Conservation (phyloP, 2,329 filamentous ascomycete genomes). For the Alternaria ethzedia region DNA sequence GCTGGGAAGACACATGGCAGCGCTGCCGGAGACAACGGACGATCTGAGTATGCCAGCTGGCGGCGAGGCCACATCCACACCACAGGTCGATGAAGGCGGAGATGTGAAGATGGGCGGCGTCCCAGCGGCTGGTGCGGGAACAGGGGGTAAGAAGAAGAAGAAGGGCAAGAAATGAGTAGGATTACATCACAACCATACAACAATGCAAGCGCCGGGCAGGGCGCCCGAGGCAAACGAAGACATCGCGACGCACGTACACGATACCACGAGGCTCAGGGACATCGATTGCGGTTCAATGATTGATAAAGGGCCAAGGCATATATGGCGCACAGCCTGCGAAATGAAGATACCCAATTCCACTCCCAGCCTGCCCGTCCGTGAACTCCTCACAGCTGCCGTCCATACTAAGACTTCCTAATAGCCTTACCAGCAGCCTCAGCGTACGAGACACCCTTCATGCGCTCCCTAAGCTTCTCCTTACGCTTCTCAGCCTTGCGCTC, state of each 20-base stretch:
- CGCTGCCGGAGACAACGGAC: constrained; percentile 52
- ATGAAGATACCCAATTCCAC: constrained; percentile 7
- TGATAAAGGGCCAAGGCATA: neutral
- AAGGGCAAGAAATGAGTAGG: constrained; percentile 56
- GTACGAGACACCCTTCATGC: neutral
- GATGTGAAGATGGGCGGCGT: constrained; percentile 40
- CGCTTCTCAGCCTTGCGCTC: neutral
- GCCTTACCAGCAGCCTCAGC: neutral
- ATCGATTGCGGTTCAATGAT: neutral
- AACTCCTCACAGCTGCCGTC: neutral
- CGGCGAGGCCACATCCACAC: constrained; percentile 37
- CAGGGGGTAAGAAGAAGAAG: constrained; percentile 58
- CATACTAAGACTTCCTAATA: neutral
- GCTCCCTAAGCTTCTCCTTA: neutral
- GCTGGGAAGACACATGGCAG: constrained; percentile 70
- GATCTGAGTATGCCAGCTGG: constrained; percentile 45
- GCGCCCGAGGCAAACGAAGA: neutral
- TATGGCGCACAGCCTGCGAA: neutral
- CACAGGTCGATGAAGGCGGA: constrained; percentile 38
- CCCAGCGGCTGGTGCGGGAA: constrained; percentile 26
- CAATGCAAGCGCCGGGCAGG: neutral
- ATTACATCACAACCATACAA: neutral
- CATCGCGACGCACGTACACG: neutral
- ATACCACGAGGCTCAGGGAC: neutral
- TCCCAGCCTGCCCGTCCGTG: neutral